Conservation (phyloP, 768 basidiomycete genomes). For the Tulasnella sp. region DNA sequence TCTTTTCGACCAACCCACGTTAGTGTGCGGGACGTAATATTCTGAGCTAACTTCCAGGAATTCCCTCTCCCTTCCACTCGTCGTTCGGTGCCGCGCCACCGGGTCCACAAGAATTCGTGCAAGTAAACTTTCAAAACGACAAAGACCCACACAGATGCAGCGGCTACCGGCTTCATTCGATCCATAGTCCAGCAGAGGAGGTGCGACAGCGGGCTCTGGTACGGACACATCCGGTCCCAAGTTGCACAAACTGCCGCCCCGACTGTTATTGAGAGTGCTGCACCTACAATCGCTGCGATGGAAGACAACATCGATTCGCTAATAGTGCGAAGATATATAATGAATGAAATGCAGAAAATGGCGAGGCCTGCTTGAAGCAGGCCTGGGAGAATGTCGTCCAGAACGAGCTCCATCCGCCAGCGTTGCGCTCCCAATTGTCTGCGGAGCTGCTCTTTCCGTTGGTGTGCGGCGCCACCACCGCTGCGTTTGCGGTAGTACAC, state of each 20-base stretch:
- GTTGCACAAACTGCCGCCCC: background rate
- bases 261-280: background rate
- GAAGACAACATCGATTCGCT: background rate
- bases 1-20: background rate
- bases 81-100: no score
- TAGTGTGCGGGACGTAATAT: background rate
- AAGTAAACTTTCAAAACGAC: background rate
- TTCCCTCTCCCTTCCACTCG: background rate
- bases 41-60: background rate
- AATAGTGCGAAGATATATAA: background rate
- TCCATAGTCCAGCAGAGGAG: background rate
- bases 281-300: background rate
- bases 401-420: background rate
- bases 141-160: background rate
- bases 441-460: background rate
- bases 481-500: background rate
- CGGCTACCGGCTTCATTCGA: background rate
- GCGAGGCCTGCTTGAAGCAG: background rate
- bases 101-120: background rate
- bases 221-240: slow-evolving; percentile 2
- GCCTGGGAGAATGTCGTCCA: background rate
- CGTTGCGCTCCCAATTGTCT: background rate
- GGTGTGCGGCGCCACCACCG: background rate
- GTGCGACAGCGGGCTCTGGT: background rate
- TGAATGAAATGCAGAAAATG: background rate